A percentile compares a stretch with the other conserved stretches of the same genome.
Evolutionary conservation across 768 basidiomycete species (phyloP).

Genomic region (Termitomyces sp.): DNA sequence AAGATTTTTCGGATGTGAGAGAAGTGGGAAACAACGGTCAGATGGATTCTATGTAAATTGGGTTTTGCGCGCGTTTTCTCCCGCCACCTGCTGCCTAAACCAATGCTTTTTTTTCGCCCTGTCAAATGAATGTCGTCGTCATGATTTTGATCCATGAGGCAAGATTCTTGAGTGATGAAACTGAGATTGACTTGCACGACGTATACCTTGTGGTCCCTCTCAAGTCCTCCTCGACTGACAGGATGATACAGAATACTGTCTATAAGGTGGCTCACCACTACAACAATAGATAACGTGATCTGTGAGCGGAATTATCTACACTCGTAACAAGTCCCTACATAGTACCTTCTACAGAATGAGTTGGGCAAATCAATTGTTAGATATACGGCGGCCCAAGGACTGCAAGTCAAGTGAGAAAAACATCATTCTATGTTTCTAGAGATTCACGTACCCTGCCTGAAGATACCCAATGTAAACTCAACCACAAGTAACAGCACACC

Average conservation of each 20-base stretch:
- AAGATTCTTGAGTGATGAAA: not conserved
- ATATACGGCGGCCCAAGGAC: slow-evolving; percentile 48
- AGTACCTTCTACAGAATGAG: not conserved
- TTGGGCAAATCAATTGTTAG: slow-evolving; percentile 13
- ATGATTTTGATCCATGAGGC: not conserved
- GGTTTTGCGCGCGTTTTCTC: not conserved
- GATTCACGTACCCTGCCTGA: slow-evolving; percentile 56
- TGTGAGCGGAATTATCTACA: not conserved
- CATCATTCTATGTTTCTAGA: not conserved
- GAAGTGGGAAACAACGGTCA: not conserved
- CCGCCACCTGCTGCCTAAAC: not conserved
- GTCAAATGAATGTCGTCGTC: not conserved
- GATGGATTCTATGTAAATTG: no score
- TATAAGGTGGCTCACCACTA: not conserved
- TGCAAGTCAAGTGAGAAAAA: slow-evolving; percentile 11
- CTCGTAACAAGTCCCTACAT: not conserved
- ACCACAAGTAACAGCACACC: slow-evolving; percentile 94
- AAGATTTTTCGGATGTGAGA: not conserved
- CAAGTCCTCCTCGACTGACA: not conserved
- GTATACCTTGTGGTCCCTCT: not conserved
- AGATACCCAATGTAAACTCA: slow-evolving; percentile 74
- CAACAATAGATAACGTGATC: not conserved
- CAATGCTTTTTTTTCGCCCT: not conserved
- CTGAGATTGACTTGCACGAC: not conserved
- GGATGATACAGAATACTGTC: not conserved